phyloP scores from a whole-genome alignment of 345 rosid genomes.

The Lenwebbia sp. region DNA sequence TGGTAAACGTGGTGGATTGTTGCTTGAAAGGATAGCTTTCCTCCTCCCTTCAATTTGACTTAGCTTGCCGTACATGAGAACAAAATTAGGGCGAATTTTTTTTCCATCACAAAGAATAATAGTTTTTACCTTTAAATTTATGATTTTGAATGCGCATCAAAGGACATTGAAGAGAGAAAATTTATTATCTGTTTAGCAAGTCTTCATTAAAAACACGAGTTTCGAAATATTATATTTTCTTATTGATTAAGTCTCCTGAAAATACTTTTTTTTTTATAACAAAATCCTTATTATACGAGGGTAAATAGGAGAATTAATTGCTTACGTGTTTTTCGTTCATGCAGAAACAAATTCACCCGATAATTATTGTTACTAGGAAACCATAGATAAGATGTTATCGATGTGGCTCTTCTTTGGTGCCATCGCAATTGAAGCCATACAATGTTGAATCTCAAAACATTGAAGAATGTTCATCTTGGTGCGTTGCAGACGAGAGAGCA shows the following conservation, averaged over 20 bases:
- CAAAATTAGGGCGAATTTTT: no score
- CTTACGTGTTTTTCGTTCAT: background rate
- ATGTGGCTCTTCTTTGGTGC: no score
- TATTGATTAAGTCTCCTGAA: background rate
- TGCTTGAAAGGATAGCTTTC: background rate
- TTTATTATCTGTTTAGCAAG: background rate
- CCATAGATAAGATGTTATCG: no score
- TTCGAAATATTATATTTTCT: background rate
- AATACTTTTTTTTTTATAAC: background rate
- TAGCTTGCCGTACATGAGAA: background rate
- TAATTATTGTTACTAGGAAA: background rate
- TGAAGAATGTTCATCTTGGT: no score
- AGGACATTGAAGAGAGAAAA: background rate
- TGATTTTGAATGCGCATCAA: background rate
- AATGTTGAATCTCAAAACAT: background rate
- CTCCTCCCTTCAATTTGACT: background rate
- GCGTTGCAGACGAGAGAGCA: no score
- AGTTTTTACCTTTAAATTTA: background rate
- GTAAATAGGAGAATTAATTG: background rate
- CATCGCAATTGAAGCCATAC: background rate
- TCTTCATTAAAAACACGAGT: background rate
- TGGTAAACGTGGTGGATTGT: background rate
- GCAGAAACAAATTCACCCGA: background rate
- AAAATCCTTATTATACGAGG: background rate
- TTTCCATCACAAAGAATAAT: no score